These are phyloP conservation scores for Musa acuminata DNA, from an alignment of 176 grass and related monocot species.

Conservation along the genomic window DNA sequence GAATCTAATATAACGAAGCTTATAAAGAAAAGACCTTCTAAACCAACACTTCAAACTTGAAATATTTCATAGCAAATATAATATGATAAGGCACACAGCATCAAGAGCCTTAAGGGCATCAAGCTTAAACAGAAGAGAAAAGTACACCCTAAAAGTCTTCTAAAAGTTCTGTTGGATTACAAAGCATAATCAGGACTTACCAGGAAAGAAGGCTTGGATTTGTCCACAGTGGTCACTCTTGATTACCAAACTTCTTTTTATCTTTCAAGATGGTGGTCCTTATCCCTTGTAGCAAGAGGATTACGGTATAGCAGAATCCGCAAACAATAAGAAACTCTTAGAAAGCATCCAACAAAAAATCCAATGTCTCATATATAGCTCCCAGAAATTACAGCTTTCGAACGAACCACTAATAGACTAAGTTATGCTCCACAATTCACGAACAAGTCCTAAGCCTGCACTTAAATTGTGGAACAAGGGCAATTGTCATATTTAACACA, in stretches of 20 bases:
- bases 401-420: conserved; percentile 14
- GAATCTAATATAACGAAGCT: no score
- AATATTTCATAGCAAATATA: neutral
- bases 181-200: conserved; percentile 9
- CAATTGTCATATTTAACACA: conserved; percentile 8
- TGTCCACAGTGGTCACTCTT: neutral
- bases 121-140: neutral
- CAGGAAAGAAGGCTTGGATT: conserved; percentile 1
- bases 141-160: neutral
- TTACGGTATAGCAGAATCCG: conserved; percentile 2
- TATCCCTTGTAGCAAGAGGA: conserved; percentile 3
- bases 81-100: neutral
- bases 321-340: conserved; percentile 15
- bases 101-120: neutral
- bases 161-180: neutral
- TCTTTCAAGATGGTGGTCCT: neutral
- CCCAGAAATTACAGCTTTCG: conserved; percentile 10
- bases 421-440: conserved; percentile 22
- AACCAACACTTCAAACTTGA: neutral
- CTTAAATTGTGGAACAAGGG: no score
- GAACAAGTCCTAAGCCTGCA: neutral
- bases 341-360: conserved; percentile 13
- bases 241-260: neutral
- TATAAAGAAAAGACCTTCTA: no score
- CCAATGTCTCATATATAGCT: conserved; percentile 12